phyloP scores from a whole-genome alignment of 495 filamentous ascomycete species.

The Hypoxylon rickii region DNA sequence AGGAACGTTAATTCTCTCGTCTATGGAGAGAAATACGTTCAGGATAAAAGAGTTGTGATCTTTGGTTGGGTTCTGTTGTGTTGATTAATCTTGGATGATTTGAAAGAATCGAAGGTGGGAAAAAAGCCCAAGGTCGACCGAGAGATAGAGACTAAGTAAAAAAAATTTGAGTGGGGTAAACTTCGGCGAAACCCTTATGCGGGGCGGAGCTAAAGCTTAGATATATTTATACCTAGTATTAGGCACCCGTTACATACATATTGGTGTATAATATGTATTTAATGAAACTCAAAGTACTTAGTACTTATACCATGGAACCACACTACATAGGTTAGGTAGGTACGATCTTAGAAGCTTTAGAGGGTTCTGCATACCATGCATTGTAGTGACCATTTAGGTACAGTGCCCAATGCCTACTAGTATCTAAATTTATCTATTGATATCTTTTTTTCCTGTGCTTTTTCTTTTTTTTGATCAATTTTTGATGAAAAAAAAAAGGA shows the following conservation, averaged over 20 bases:
- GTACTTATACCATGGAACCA: too few relatives aligned
- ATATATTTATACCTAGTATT: too few relatives aligned
- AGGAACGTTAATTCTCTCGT: constrained; percentile 48
- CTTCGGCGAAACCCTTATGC: constrained; percentile 37
- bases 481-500: too few relatives aligned
- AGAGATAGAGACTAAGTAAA: constrained; percentile 15
- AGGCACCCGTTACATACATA: too few relatives aligned
- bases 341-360: not conserved
- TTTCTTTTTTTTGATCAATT: too few relatives aligned
- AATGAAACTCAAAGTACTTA: too few relatives aligned
- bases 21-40: constrained; percentile 52
- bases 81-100: constrained; percentile 39
- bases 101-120: constrained; percentile 38
- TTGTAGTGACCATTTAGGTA: not conserved
- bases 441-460: too few relatives aligned
- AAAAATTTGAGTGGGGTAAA: constrained; percentile 44
- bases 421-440: too few relatives aligned
- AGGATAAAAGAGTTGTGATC: too few relatives aligned
- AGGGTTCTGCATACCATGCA: constrained; percentile 10
- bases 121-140: constrained; percentile 32
- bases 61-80: constrained; percentile 30
- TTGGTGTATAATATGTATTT: too few relatives aligned
- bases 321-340: not conserved
- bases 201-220: too few relatives aligned
- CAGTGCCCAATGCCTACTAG: not conserved